A percentile compares a stretch with the other conserved stretches of the same genome.
Evolutionary conservation across 257 asterid species (phyloP).

Genomic region (Rubia yunnanensis): DNA sequence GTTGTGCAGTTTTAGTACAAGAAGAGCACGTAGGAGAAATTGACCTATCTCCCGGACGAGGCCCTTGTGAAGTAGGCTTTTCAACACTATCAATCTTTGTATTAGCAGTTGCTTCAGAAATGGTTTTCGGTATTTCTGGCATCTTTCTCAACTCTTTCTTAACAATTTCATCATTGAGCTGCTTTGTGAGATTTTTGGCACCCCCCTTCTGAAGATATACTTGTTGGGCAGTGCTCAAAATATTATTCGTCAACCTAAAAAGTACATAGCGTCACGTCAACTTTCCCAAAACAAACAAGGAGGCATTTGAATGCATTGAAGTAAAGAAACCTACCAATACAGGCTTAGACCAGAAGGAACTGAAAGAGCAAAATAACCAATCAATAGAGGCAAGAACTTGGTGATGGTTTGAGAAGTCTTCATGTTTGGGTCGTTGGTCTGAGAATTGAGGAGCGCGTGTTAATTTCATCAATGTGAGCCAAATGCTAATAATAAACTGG

Average conservation of each 20-base stretch:
- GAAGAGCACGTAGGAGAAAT: conserved; percentile 6
- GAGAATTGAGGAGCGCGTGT: conserved; percentile 18
- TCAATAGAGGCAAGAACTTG: conserved; percentile 80
- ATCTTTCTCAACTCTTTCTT: conserved; percentile 31
- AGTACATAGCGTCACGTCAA: neutral
- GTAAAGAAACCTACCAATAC: conserved; percentile 56
- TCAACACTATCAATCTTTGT: conserved; percentile 27
- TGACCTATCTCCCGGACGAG: conserved; percentile 90
- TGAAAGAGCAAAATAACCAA: conserved; percentile 86
- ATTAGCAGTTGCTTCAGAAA: conserved; percentile 37
- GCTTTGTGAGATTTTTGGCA: conserved; percentile 49
- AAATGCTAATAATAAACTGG: neutral
- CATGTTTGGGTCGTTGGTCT: conserved; percentile 87
- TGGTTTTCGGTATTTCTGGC: conserved; percentile 31
- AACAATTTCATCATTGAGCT: conserved; percentile 34
- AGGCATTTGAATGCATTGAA: neutral
- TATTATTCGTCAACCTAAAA: conserved; percentile 86
- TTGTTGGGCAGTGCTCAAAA: conserved; percentile 82
- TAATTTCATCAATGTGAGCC: neutral
- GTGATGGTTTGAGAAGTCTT: conserved; percentile 85
- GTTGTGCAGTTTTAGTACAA: conserved; percentile 2
- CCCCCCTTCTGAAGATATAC: conserved; percentile 95
- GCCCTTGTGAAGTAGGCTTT: conserved; percentile 42
- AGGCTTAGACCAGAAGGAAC: conserved; percentile 98
- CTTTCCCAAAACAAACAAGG: neutral